Base-by-base conservation (phyloP, 2,329 filamentous ascomycete species). In the Aspergillus sp. region DNA sequence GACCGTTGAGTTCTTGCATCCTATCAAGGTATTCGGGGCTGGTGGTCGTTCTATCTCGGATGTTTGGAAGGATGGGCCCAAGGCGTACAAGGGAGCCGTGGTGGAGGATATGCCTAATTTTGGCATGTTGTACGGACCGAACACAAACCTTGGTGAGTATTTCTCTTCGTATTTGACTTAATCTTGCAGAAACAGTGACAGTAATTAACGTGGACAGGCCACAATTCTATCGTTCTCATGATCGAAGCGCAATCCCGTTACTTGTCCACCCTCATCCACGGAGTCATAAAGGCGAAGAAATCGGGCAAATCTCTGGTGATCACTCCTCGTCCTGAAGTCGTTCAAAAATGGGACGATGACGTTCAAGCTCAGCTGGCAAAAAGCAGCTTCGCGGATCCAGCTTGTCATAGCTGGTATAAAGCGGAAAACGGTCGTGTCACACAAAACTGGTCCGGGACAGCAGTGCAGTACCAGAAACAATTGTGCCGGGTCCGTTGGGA, bases 151-250 rank as follows among this genome's bases (percentile, higher is more conserved):
- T 1, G 71, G 70, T 73, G 10, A 56, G 69, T 58, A 1, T 42
- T n/a, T 7, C 14, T 1, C 10, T 36, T 36, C 10, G 12, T 36
- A 6, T 26, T 26, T 7, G 26, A 26, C 26, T 26, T 26, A 9
- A 2, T 7, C 6, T 9, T 9, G 26, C 26, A 26, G 26, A n/a
- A 36, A 11, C 32, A 12, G 11, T 5, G 5, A 36, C 32, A 36
- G 10, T 36, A 14, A 36, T 14, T 36, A 9, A 36, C 32, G 6
- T 14, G 2, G 20, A 26, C 45, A 56, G 84, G 81, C 0, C 82
- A 84, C 67, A 85, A 84, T 61, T 80, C 77, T 56, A 86, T 86
- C 64, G 82, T 86, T 63, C 74, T 86, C n/a, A 87, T 86, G 84
- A 85, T 86, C 61, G 84, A 87, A 66, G 79, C 83, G 2, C 84